A percentile compares a stretch with the other conserved stretches of the same genome.
Conservation (phyloP, 768 basidiomycete genomes). For the Steccherinum ochraceum region DNA sequence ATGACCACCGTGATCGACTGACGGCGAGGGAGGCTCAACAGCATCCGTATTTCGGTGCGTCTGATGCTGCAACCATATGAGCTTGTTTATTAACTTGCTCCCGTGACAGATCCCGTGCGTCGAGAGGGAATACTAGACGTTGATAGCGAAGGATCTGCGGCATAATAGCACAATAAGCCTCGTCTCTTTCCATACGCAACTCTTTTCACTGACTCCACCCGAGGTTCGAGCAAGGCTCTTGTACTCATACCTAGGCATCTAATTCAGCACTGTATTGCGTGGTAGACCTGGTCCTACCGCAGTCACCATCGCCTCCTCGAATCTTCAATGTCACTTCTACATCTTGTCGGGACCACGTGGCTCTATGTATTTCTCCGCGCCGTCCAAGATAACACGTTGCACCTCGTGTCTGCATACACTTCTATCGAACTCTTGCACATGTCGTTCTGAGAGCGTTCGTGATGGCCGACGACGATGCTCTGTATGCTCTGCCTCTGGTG, state of each 20-base stretch:
- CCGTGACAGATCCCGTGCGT: constrained; percentile 59
- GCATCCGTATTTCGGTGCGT: constrained; percentile 87
- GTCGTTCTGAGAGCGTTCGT: background rate
- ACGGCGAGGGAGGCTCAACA: constrained; percentile 91
- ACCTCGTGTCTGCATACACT: no score
- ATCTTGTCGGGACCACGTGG: background rate
- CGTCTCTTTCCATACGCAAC: background rate
- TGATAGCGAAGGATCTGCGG: constrained; percentile 56
- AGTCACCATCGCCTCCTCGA: background rate
- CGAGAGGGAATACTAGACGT: constrained; percentile 46
- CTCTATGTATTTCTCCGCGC: background rate
- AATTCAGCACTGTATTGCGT: background rate
- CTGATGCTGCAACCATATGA: constrained; percentile 1
- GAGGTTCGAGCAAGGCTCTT: background rate
- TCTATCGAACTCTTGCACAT: no score
- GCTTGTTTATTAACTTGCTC: constrained; percentile 8
- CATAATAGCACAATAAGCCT: constrained; percentile 12
- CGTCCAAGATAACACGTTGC: background rate
- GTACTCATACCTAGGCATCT: background rate
- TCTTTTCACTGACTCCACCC: background rate
- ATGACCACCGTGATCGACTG: constrained; percentile 95
- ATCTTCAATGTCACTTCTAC: background rate
- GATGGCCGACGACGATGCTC: background rate
- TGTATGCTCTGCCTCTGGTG: constrained; percentile 1
- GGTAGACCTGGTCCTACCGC: background rate